These are phyloP conservation scores for Casuarina equisetifolia DNA, from an alignment of 306 rosid species.

Conservation along the genomic window DNA sequence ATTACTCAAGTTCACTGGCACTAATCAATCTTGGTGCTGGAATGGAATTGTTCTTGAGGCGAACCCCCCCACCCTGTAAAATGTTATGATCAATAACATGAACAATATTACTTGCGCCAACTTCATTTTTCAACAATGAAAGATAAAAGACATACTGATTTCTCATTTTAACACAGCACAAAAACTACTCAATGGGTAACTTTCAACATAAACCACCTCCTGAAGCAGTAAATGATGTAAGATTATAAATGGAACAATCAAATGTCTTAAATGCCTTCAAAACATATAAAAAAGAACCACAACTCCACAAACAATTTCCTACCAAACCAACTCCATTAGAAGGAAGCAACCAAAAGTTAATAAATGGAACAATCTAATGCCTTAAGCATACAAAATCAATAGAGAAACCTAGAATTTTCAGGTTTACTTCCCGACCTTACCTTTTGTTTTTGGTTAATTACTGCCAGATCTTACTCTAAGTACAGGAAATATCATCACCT, in stretches of 20 bases:
- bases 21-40: conserved; percentile 91
- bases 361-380: neutral
- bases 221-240: neutral
- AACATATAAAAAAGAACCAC: too few species aligned
- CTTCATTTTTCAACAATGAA: neutral
- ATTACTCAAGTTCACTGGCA: conserved; percentile 92
- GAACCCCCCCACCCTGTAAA: conserved; percentile 78
- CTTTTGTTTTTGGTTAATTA: too few species aligned
- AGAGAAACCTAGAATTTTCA: neutral
- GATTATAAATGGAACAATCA: neutral
- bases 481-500: neutral
- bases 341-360: too few species aligned
- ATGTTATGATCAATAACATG: conserved; percentile 20
- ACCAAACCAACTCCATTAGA: neutral
- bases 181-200: neutral
- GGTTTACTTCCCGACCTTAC: neutral
- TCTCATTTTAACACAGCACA: neutral
- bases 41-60: conserved; percentile 50
- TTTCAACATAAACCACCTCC: neutral
- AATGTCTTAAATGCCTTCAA: too few species aligned
- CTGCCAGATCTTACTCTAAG: neutral
- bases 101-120: neutral
- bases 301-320: neutral
- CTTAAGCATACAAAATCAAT: neutral
- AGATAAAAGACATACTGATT: neutral